Evolutionary conservation across 139 green algal species (phyloP), one percentile per base, ranked within the genome.

Genomic region (Micromonas pusilla): DNA sequence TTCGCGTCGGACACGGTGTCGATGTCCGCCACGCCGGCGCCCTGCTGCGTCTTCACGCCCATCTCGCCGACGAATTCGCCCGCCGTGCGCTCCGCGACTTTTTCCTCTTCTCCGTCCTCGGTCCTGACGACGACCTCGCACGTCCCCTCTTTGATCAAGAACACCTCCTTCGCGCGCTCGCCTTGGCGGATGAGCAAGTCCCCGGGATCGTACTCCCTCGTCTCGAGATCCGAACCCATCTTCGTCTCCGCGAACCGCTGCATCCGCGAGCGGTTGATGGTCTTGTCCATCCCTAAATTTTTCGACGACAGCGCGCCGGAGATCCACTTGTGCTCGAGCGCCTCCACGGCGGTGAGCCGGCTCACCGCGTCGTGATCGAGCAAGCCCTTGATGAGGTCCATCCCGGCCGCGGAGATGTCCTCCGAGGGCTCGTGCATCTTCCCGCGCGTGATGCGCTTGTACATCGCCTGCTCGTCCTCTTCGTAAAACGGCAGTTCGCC

Each of bases 251-350:
- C 45, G 9, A 16, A 9, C 9, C 45, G 45, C 45, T n/a, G n/a
- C n/a, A n/a, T n/a, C n/a, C n/a, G n/a, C n/a, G n/a, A n/a, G n/a
- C n/a, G n/a, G n/a, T n/a, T n/a, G n/a, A n/a, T n/a, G n/a, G n/a
- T n/a, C n/a, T n/a, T n/a, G n/a, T n/a, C n/a, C n/a, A n/a, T n/a
- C n/a, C n/a, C n/a, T n/a, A n/a, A n/a, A n/a, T n/a, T n/a, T n/a
- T n/a, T n/a, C n/a, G n/a, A n/a, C n/a, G n/a, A n/a, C n/a, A n/a
- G n/a, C n/a, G n/a, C n/a, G n/a, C n/a, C n/a, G n/a, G n/a, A n/a
- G n/a, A 97, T 88, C 83, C 97, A 99, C 0, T 94, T 95, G 85
- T 99, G 95, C 31, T 76, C 63, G 83, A 99, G 77, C 38, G 95
- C 95, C 79, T 96, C 85, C 70, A 91, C 89, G 26, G 92, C 91